phyloP scores from a whole-genome alignment of 768 basidiomycete species.

The Phylloporus arenicola region DNA sequence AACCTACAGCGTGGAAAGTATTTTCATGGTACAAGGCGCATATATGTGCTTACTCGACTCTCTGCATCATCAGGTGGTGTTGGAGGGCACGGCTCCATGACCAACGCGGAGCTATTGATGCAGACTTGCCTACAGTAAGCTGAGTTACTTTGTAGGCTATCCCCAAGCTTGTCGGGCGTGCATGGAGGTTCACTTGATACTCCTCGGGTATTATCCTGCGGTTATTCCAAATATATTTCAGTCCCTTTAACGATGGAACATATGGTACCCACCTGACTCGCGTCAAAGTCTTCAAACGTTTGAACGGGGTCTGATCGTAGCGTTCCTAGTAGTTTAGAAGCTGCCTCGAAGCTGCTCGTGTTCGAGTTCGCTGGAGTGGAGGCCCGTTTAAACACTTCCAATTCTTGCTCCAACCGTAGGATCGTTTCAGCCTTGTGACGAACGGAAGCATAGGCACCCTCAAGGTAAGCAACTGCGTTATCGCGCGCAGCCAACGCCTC shows the following conservation, averaged over 20 bases:
- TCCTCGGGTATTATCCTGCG: neutral
- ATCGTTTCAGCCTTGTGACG: slow-evolving; percentile 55
- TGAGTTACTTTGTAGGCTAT: slow-evolving; percentile 25
- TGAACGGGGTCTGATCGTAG: neutral
- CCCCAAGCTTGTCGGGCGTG: slow-evolving; percentile 20
- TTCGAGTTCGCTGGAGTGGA: slow-evolving; percentile 20
- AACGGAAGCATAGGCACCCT: slow-evolving; percentile 54
- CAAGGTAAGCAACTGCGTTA: slow-evolving; percentile 50
- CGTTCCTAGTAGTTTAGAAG: neutral
- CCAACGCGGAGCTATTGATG: slow-evolving; percentile 6
- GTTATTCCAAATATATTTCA: neutral
- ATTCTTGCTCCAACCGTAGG: slow-evolving; percentile 41
- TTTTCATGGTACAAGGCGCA: neutral
- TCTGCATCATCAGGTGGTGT: neutral
- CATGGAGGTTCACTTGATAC: slow-evolving; percentile 1
- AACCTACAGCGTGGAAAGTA: slow-evolving; percentile 1
- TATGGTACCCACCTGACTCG: slow-evolving; percentile 2
- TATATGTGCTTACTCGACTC: slow-evolving; percentile 20
- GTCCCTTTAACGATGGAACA: neutral
- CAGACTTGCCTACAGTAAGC: slow-evolving; percentile 18
- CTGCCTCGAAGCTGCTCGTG: neutral
- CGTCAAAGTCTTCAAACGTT: neutral
- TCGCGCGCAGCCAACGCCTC: slow-evolving; percentile 65
- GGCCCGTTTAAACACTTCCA: slow-evolving; percentile 25
- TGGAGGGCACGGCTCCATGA: neutral